These are phyloP conservation scores for Populus hybrid DNA, from an alignment of 441 rosid genomes.

Conservation along the genomic window DNA sequence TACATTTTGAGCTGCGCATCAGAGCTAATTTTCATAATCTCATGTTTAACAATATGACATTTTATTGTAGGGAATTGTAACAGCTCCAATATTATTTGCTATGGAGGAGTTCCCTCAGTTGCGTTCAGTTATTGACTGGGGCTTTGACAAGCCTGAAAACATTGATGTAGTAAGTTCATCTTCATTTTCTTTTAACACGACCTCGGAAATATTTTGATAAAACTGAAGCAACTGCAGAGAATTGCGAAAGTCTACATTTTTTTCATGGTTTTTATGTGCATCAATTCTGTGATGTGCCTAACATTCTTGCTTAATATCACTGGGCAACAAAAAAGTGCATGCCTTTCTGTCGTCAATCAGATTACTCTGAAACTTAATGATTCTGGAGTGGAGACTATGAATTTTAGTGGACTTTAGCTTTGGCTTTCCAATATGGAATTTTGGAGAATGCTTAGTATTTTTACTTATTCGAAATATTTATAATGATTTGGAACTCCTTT, in stretches of 20 bases:
- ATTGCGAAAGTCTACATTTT: neutral
- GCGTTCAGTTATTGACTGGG: conserved; percentile 50
- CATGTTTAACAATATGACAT: neutral
- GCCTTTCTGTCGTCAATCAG: neutral
- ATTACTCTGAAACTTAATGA: neutral
- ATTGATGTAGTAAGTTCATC: conserved; percentile 59
- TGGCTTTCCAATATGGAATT: neutral
- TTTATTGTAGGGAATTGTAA: conserved; percentile 58
- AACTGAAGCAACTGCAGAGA: neutral
- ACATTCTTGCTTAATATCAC: neutral
- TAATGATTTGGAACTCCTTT: neutral
- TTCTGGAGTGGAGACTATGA: neutral
- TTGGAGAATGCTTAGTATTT: neutral
- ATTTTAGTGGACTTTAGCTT: neutral
- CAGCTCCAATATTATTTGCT: conserved; percentile 87
- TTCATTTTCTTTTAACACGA: neutral
- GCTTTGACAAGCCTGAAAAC: conserved; percentile 63
- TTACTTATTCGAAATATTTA: too few species aligned
- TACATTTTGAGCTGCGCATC: neutral
- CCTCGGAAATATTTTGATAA: neutral
- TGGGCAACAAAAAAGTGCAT: neutral
- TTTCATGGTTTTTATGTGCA: neutral
- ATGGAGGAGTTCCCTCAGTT: conserved; percentile 87
- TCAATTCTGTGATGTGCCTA: neutral
- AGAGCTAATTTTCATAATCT: conserved; percentile 4